Percentiles rank a stretch among this genome's conserved stretches.
Conservation (phyloP, 371 early-diverging fungal species). For the Vairimorpha necatrix region DNA sequence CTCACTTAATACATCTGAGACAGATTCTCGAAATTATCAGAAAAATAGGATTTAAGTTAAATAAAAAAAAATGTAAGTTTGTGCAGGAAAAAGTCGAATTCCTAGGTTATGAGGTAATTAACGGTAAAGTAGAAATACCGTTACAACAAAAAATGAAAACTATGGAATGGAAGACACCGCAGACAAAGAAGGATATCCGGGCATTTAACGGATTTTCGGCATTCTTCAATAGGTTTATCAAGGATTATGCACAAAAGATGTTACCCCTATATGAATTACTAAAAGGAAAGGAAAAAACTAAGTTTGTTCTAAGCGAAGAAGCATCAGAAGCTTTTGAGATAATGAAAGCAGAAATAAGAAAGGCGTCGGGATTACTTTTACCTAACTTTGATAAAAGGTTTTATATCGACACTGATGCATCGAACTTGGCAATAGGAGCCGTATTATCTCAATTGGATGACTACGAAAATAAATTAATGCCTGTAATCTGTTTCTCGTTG, state of each 20-base stretch:
- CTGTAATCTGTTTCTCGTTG: constrained; percentile 11
- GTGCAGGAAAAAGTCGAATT: background rate
- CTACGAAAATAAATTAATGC: too few species aligned
- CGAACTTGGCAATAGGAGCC: constrained; percentile 28
- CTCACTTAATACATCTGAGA: background rate
- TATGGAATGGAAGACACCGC: background rate
- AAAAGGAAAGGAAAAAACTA: background rate
- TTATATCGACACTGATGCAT: constrained; percentile 18
- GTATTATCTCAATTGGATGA: constrained; percentile 1
- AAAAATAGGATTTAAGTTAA: background rate
- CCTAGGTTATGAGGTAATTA: background rate
- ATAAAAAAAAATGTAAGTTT: background rate
- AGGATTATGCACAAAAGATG: background rate
- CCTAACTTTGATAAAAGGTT: background rate
- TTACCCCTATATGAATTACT: background rate
- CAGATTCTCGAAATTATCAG: background rate
- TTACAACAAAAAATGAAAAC: background rate
- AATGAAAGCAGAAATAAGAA: background rate
- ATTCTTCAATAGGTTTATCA: background rate
- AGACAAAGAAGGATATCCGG: background rate
- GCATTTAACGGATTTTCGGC: background rate
- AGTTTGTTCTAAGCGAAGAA: background rate
- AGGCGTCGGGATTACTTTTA: background rate
- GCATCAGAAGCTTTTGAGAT: background rate
- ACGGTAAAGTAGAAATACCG: background rate